Percentiles rank a stretch among this genome's conserved stretches.
phyloP scores from a whole-genome alignment of 2,329 filamentous ascomycete genomes.

The Penicillium capsulatum region DNA sequence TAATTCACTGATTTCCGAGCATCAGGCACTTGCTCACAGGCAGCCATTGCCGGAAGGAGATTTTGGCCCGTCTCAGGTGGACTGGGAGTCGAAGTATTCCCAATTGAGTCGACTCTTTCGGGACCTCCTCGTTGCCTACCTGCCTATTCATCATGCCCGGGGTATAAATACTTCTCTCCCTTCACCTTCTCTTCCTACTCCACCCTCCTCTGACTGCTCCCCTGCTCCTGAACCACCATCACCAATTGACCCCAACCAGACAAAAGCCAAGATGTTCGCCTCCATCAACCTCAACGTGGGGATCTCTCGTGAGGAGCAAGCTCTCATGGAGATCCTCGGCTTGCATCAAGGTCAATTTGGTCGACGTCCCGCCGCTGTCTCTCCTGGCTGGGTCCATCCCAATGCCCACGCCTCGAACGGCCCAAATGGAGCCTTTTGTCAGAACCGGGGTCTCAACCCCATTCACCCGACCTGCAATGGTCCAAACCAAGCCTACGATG shows the following conservation, averaged over 20 bases:
- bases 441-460: no score
- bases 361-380: no score
- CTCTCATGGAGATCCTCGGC: no score
- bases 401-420: no score
- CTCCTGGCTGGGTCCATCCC: no score
- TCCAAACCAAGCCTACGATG: no score
- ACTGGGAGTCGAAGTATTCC: conserved; percentile 1
- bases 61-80: background rate
- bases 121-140: background rate
- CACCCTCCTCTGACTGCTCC: background rate
- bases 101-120: background rate
- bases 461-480: no score
- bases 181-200: conserved; percentile 2
- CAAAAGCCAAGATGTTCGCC: no score
- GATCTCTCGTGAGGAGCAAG: no score
- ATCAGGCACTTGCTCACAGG: conserved; percentile 20
- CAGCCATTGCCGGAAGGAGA: background rate
- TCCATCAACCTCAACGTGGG: no score
- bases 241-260: background rate
- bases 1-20: conserved; percentile 9
- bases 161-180: background rate
- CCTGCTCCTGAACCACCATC: background rate
- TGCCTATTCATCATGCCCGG: background rate
- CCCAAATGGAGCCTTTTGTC: no score
- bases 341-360: no score